Conservation (phyloP, 257 asterid genomes). For the Lycium barbarum region DNA sequence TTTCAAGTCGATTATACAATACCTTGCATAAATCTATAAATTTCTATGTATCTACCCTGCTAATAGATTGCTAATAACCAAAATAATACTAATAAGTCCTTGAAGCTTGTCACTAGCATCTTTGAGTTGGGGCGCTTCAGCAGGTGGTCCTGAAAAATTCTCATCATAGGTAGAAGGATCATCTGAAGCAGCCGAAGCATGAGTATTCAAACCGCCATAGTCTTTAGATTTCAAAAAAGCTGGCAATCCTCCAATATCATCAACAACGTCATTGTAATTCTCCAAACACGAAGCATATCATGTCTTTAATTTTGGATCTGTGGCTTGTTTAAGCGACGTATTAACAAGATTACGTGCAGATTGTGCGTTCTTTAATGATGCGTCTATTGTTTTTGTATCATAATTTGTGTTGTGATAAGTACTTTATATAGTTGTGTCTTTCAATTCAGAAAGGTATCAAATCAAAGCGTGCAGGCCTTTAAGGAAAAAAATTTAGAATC, state of each 20-base stretch:
- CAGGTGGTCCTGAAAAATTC: background rate
- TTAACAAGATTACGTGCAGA: background rate
- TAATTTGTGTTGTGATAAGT: background rate
- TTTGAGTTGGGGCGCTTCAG: background rate
- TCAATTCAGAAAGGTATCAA: background rate
- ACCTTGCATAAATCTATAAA: background rate
- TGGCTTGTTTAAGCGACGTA: background rate
- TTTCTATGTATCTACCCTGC: background rate
- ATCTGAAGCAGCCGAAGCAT: conserved; percentile 15
- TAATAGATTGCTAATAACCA: background rate
- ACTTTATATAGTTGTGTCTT: background rate
- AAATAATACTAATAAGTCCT: background rate
- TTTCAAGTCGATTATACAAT: background rate
- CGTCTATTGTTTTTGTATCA: background rate
- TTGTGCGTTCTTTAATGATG: background rate
- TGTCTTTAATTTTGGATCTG: background rate
- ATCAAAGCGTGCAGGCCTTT: background rate
- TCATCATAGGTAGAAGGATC: conserved; percentile 11
- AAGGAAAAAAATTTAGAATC: background rate
- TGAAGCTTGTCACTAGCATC: background rate
- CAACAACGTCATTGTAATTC: conserved; percentile 28
- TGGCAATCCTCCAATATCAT: conserved; percentile 10
- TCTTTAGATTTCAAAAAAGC: background rate
- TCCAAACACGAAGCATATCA: conserved; percentile 40
- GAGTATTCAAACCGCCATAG: background rate